A percentile compares a stretch with the other conserved stretches of the same genome.
Evolutionary conservation across 1,284 basidiomycete species (phyloP).

Genomic region (Clitocybe nebularis): DNA sequence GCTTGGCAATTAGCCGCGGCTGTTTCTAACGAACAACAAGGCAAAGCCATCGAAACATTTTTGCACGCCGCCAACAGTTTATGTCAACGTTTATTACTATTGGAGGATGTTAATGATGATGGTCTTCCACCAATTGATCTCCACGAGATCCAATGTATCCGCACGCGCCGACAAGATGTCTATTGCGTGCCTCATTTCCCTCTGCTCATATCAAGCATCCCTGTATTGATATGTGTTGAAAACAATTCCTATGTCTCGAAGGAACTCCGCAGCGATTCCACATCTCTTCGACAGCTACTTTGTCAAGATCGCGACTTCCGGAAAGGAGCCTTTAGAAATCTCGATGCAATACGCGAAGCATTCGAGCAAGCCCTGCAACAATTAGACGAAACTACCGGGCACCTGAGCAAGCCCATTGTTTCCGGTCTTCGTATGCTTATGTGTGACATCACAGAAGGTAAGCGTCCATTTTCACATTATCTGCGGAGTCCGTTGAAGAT

Average conservation of each 20-base stretch:
- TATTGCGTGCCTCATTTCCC: constrained; percentile 64
- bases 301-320: constrained; percentile 63
- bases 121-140: constrained; percentile 47
- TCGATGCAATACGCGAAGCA: constrained; percentile 61
- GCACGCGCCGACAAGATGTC: constrained; percentile 61
- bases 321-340: constrained; percentile 66
- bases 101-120: constrained; percentile 42
- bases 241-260: constrained; percentile 50
- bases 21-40: constrained; percentile 31
- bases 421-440: constrained; percentile 60
- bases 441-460: constrained; percentile 51
- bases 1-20: constrained; percentile 58
- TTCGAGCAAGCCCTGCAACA: constrained; percentile 60
- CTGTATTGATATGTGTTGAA: constrained; percentile 66
- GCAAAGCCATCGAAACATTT: constrained; percentile 42
- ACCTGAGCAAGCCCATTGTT: constrained; percentile 60
- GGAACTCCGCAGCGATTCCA: constrained; percentile 42
- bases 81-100: constrained; percentile 56
- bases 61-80: constrained; percentile 59
- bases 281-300: constrained; percentile 49
- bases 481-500: constrained; percentile 3
- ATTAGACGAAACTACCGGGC: constrained; percentile 42
- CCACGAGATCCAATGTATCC: constrained; percentile 62
- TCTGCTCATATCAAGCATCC: constrained; percentile 56
- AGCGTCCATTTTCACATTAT: constrained; percentile 6